These are phyloP conservation scores for Arachnomyces sp. DNA, from an alignment of 2,329 filamentous ascomycete genomes.

Conservation along the genomic window DNA sequence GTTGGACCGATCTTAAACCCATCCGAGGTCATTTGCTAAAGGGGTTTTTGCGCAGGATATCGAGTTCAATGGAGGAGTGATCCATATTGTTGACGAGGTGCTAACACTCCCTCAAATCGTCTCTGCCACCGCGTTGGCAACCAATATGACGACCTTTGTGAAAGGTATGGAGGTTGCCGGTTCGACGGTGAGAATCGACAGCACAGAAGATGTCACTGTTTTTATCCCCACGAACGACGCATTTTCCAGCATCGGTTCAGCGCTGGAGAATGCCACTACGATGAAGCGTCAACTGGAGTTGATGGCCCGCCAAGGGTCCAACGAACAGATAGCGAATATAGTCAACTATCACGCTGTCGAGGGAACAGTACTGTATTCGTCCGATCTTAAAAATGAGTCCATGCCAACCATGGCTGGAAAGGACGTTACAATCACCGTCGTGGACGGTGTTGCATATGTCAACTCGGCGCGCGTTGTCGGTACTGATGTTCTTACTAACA, in stretches of 20 bases:
- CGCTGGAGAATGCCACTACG: slow-evolving; percentile 3
- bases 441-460: slow-evolving; percentile 37
- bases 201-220: slow-evolving; percentile 30
- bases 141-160: slow-evolving; percentile 40
- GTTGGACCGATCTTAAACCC: slow-evolving; percentile 14
- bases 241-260: slow-evolving; percentile 9
- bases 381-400: slow-evolving; percentile 34
- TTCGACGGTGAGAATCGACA: slow-evolving; percentile 25
- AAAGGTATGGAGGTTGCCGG: slow-evolving; percentile 40
- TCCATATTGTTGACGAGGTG: slow-evolving; percentile 46
- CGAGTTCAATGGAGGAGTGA: slow-evolving; percentile 47
- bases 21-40: background rate
- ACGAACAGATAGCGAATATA: slow-evolving; percentile 29
- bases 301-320: slow-evolving; percentile 4
- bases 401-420: slow-evolving; percentile 36
- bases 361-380: slow-evolving; percentile 47
- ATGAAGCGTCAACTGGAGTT: no score
- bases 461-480: slow-evolving; percentile 46
- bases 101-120: slow-evolving; percentile 40
- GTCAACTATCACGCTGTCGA: slow-evolving; percentile 58
- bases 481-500: slow-evolving; percentile 44
- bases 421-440: slow-evolving; percentile 37
- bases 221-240: slow-evolving; percentile 13
- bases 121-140: slow-evolving; percentile 32
- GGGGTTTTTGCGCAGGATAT: slow-evolving; percentile 32